phyloP scores from a whole-genome alignment of 2,329 filamentous ascomycete species.

The Aspergillus carbonarius region DNA sequence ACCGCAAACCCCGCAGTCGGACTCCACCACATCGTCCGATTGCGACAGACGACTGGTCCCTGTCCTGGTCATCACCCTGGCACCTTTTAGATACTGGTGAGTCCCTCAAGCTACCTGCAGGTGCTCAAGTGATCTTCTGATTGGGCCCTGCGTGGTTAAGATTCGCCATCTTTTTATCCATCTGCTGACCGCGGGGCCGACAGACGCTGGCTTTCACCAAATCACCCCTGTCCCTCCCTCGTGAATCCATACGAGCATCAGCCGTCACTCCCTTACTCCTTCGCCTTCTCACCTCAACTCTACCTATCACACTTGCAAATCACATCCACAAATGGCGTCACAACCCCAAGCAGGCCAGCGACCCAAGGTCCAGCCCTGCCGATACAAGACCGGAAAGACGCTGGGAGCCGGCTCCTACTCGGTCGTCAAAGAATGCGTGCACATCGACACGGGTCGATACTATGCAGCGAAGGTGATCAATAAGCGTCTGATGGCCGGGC shows the following conservation, averaged over 20 bases:
- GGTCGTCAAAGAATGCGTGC: conserved; percentile 97
- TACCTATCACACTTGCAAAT: neutral
- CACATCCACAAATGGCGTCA: conserved; percentile 28
- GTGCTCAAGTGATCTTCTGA: neutral
- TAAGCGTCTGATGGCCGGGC: conserved; percentile 93
- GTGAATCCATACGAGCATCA: neutral
- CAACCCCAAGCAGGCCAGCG: conserved; percentile 32
- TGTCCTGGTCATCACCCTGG: neutral
- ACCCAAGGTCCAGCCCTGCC: conserved; percentile 84
- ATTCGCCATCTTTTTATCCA: neutral
- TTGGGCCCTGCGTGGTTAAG: neutral
- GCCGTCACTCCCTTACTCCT: neutral
- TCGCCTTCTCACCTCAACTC: neutral
- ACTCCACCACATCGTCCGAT: conserved; percentile 1
- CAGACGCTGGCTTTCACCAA: neutral
- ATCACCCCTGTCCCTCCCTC: neutral
- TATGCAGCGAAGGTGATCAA: conserved; percentile 99
- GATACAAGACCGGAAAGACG: conserved; percentile 98
- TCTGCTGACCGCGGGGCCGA: conserved; percentile 5
- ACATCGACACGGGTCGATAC: conserved; percentile 95
- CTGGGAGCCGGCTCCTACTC: conserved; percentile 95
- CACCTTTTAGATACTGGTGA: neutral
- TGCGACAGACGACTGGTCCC: neutral
- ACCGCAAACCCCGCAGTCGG: conserved; percentile 3
- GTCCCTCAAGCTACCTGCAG: neutral